A percentile compares a stretch with the other conserved stretches of the same genome.
These are phyloP conservation scores for Colletotrichum lindemuthianum DNA, from an alignment of 2,329 filamentous ascomycete genomes.

Conservation along the genomic window DNA sequence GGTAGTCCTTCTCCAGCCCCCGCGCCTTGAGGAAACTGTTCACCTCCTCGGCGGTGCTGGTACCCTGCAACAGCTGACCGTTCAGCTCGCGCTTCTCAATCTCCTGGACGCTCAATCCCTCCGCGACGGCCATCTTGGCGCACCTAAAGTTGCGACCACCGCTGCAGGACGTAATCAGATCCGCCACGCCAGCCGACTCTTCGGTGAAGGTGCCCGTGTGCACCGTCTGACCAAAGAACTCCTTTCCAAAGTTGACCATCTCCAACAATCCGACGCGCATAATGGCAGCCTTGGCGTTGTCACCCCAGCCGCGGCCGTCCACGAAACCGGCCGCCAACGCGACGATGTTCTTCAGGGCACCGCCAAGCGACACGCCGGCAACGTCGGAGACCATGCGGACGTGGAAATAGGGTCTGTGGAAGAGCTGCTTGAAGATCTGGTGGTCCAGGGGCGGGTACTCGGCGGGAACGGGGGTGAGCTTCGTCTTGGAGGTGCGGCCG, in stretches of 20 bases:
- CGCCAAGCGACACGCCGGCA: conserved; percentile 94
- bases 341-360: conserved; percentile 96
- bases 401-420: conserved; percentile 97
- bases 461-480: conserved; percentile 78
- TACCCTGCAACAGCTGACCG: conserved; percentile 96
- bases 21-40: conserved; percentile 86
- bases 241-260: conserved; percentile 95
- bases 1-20: conserved; percentile 84
- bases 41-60: conserved; percentile 89
- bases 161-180: conserved; percentile 93
- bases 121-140: conserved; percentile 86
- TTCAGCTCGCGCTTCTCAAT: conserved; percentile 92
- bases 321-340: conserved; percentile 95
- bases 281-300: conserved; percentile 98
- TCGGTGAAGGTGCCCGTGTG: conserved; percentile 92
- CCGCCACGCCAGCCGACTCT: conserved; percentile 92
- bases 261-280: conserved; percentile 97
- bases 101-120: conserved; percentile 82
- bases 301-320: conserved; percentile 94
- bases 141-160: conserved; percentile 95
- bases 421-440: conserved; percentile 82
- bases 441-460: conserved; percentile 92
- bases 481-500: conserved; percentile 73
- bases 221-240: conserved; percentile 88
- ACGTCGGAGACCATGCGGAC: conserved; percentile 94